phyloP scores from a whole-genome alignment of 495 filamentous ascomycete species.

The Aspergillus indologenus region DNA sequence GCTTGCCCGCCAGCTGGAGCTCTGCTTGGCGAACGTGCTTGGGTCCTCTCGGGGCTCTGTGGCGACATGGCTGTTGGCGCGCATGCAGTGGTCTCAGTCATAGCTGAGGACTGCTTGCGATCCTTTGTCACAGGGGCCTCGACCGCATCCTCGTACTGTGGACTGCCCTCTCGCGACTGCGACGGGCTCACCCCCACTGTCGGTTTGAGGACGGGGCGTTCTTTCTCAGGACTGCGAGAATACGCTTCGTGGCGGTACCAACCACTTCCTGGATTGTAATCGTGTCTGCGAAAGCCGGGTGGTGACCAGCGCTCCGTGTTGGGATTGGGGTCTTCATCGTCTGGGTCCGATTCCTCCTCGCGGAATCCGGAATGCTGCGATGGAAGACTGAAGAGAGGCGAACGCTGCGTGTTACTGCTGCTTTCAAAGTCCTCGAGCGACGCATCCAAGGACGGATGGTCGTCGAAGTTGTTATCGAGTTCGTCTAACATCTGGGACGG shows the following conservation, averaged over 20 bases:
- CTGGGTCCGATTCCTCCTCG: constrained; percentile 56
- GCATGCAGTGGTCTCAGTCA: constrained; percentile 52
- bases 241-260: constrained; percentile 61
- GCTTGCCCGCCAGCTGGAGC: constrained; percentile 27
- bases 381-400: constrained; percentile 59
- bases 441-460: constrained; percentile 66
- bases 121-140: constrained; percentile 34
- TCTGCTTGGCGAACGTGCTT: constrained; percentile 52
- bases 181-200: constrained; percentile 45
- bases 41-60: constrained; percentile 46
- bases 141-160: constrained; percentile 53
- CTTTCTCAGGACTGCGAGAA: constrained; percentile 32
- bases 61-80: constrained; percentile 59
- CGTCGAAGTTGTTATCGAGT: constrained; percentile 56
- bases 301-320: constrained; percentile 54
- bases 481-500: constrained; percentile 49
- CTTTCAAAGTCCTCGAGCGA: constrained; percentile 76
- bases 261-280: constrained; percentile 46
- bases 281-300: constrained; percentile 54
- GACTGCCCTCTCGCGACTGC: constrained; percentile 52
- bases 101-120: constrained; percentile 30
- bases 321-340: constrained; percentile 36
- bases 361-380: constrained; percentile 77
- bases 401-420: constrained; percentile 47
- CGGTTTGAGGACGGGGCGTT: constrained; percentile 39